A percentile compares a stretch with the other conserved stretches of the same genome.
Conservation (phyloP, 2,329 filamentous ascomycete species). For the Lecanoromycetidae sp. region DNA sequence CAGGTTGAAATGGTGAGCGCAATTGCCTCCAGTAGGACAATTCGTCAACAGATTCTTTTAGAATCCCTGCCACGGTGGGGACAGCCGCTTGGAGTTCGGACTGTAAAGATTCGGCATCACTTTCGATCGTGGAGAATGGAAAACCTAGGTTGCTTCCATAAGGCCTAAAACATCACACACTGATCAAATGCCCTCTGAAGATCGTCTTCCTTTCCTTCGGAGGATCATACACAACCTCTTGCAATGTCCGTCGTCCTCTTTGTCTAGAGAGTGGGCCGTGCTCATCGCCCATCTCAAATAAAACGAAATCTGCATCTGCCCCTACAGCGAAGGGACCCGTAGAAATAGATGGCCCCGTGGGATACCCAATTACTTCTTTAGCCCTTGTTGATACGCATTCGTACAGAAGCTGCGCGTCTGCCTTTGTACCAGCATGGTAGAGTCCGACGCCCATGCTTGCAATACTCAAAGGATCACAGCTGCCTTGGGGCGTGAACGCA, state of each 20-base stretch:
- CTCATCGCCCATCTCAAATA: slow-evolving; percentile 4
- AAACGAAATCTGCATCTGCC: slow-evolving; percentile 10
- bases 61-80: too few species aligned
- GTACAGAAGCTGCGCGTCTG: slow-evolving; percentile 48
- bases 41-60: too few species aligned
- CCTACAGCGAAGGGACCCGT: slow-evolving; percentile 1
- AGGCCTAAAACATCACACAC: background rate
- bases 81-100: too few species aligned
- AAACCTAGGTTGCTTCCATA: too few species aligned
- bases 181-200: slow-evolving; percentile 8
- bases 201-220: slow-evolving; percentile 12
- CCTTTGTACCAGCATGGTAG: slow-evolving; percentile 53
- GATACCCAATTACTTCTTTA: slow-evolving; percentile 13
- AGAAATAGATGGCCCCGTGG: background rate
- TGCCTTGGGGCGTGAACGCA: slow-evolving; percentile 60
- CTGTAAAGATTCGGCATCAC: too few species aligned
- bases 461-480: slow-evolving; percentile 51
- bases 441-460: slow-evolving; percentile 53
- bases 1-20: too few species aligned
- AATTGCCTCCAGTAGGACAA: too few species aligned
- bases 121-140: too few species aligned
- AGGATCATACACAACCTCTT: slow-evolving; percentile 18
- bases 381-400: slow-evolving; percentile 20
- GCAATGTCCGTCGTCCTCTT: slow-evolving; percentile 10
- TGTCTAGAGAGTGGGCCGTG: background rate